A percentile compares a stretch with the other conserved stretches of the same genome.
These are phyloP conservation scores for Wickerhamiella allomyrinae DNA, from an alignment of 805 yeast genomes.

Conservation along the genomic window DNA sequence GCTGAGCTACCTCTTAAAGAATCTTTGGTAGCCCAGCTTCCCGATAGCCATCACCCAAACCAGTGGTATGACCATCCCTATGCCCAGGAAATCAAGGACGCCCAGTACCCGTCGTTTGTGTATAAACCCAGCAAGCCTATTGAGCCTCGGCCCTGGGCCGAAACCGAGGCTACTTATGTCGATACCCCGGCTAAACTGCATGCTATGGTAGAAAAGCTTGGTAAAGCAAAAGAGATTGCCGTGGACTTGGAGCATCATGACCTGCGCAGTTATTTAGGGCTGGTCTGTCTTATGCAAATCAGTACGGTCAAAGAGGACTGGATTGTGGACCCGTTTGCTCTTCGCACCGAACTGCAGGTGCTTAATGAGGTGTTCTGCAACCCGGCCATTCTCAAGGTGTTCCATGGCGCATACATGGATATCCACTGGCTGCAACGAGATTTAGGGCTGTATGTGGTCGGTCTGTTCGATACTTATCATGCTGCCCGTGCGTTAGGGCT, in stretches of 20 bases:
- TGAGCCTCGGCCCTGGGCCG: slow-evolving; percentile 28
- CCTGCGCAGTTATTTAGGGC: slow-evolving; percentile 74
- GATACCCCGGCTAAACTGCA: slow-evolving; percentile 40
- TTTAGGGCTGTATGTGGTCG: slow-evolving; percentile 77
- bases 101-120: slow-evolving; percentile 51
- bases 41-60: slow-evolving; percentile 28
- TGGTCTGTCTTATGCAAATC: slow-evolving; percentile 87
- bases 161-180: slow-evolving; percentile 40
- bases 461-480: slow-evolving; percentile 82
- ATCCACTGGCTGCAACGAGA: slow-evolving; percentile 94
- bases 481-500: slow-evolving; percentile 73
- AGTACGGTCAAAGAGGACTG: slow-evolving; percentile 71
- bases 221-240: slow-evolving; percentile 50
- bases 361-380: slow-evolving; percentile 68
- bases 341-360: slow-evolving; percentile 53
- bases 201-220: slow-evolving; percentile 41
- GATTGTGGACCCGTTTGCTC: slow-evolving; percentile 68
- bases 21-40: slow-evolving; percentile 27
- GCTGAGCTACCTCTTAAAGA: slow-evolving; percentile 45
- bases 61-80: slow-evolving; percentile 71
- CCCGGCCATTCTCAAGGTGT: slow-evolving; percentile 69
- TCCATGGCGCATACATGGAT: slow-evolving; percentile 97
- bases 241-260: slow-evolving; percentile 96
- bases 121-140: slow-evolving; percentile 27
- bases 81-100: slow-evolving; percentile 51